Evolutionary conservation across 306 rosid species (phyloP).

Genomic region (Benincasa hispida): DNA sequence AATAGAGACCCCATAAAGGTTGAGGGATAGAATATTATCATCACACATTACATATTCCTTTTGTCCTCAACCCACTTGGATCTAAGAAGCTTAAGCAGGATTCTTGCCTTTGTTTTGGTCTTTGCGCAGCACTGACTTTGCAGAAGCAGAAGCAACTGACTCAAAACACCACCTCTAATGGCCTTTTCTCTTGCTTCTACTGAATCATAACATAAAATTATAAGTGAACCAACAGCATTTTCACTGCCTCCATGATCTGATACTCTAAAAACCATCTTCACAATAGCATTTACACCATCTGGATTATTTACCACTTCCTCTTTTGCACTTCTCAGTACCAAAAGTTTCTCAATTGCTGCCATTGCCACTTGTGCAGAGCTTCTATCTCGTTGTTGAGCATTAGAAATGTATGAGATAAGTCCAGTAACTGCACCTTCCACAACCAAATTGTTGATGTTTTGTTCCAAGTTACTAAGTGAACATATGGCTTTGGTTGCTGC

Average conservation of each 20-base stretch:
- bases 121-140: constrained; percentile 53
- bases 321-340: constrained; percentile 34
- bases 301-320: constrained; percentile 32
- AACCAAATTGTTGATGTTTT: constrained; percentile 34
- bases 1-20: neutral
- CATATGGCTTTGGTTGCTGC: constrained; percentile 47
- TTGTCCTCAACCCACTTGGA: constrained; percentile 42
- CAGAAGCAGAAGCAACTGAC: constrained; percentile 54
- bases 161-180: constrained; percentile 44
- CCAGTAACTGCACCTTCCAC: constrained; percentile 39
- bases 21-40: neutral
- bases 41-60: constrained; percentile 13
- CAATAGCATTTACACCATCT: constrained; percentile 32
- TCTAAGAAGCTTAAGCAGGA: constrained; percentile 67
- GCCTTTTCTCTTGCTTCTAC: constrained; percentile 52
- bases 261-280: constrained; percentile 57
- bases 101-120: constrained; percentile 65
- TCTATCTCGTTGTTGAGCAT: constrained; percentile 27
- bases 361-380: constrained; percentile 28
- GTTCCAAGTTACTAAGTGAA: constrained; percentile 29
- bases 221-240: constrained; percentile 47
- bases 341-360: constrained; percentile 42
- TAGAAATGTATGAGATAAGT: constrained; percentile 35
- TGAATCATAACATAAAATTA: constrained; percentile 33
- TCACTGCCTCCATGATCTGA: constrained; percentile 60